Evolutionary conservation across 306 rosid species (phyloP).

Genomic region (Rosa rugosa): DNA sequence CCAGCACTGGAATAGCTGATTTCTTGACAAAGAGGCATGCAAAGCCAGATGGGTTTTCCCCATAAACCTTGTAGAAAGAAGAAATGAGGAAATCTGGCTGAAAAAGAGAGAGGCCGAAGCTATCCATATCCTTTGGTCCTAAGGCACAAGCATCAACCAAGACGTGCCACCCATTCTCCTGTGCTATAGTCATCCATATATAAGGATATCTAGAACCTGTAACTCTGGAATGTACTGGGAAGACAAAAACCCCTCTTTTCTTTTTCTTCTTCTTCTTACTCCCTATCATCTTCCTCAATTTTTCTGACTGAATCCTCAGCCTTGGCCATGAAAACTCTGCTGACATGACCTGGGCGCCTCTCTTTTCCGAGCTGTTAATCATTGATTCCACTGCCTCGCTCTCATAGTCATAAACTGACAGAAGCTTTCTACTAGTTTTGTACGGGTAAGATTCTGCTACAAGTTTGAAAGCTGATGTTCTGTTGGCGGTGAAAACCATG

Average conservation of each 20-base stretch:
- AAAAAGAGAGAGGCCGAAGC: slow-evolving; percentile 76
- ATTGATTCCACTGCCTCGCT: slow-evolving; percentile 84
- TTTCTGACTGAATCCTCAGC: slow-evolving; percentile 63
- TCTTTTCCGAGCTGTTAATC: slow-evolving; percentile 55
- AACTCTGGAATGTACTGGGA: slow-evolving; percentile 81
- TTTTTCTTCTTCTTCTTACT: slow-evolving; percentile 59
- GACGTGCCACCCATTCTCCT: slow-evolving; percentile 88
- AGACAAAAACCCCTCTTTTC: slow-evolving; percentile 72
- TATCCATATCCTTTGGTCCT: slow-evolving; percentile 91
- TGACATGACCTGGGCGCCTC: slow-evolving; percentile 67
- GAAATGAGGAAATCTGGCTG: slow-evolving; percentile 81
- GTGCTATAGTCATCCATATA: slow-evolving; percentile 82
- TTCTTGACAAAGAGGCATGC: slow-evolving; percentile 88
- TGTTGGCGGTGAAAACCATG: slow-evolving; percentile 92
- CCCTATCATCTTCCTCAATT: slow-evolving; percentile 65
- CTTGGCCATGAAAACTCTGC: slow-evolving; percentile 96
- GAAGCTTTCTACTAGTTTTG: slow-evolving; percentile 52
- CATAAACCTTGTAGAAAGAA: slow-evolving; percentile 83
- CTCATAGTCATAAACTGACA: slow-evolving; percentile 84
- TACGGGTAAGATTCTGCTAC: slow-evolving; percentile 77
- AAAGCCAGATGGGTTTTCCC: slow-evolving; percentile 94
- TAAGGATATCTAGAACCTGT: slow-evolving; percentile 93
- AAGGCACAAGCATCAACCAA: slow-evolving; percentile 86
- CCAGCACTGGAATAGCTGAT: slow-evolving; percentile 53
- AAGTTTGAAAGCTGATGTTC: slow-evolving; percentile 86